phyloP scores from a whole-genome alignment of 371 early-diverging fungal species.

The Mortierella sp. region DNA sequence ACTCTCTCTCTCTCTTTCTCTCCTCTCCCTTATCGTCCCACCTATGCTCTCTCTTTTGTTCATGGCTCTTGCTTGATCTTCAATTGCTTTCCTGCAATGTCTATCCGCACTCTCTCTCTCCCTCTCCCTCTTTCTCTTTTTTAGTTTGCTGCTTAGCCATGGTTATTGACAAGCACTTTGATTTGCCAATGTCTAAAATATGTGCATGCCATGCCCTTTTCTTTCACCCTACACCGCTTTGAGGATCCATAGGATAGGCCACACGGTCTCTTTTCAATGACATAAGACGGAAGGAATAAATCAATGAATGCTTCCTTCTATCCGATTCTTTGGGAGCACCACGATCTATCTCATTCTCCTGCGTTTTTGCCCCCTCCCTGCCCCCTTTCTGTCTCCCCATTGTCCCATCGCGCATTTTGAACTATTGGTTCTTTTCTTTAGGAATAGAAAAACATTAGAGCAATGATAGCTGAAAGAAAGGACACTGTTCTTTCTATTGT shows the following conservation, averaged over 20 bases:
- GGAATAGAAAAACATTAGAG: not conserved
- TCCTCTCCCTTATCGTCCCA: not conserved
- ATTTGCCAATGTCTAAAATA: not conserved
- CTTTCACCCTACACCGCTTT: not conserved
- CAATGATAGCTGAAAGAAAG: not conserved
- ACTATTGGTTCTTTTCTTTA: not conserved
- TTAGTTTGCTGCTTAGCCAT: not conserved
- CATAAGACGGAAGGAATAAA: not conserved
- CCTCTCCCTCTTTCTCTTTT: not conserved
- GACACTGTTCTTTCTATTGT: not conserved
- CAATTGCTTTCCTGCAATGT: not conserved
- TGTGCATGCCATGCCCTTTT: not conserved
- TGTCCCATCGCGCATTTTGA: conserved; percentile 11
- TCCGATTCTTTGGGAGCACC: not conserved
- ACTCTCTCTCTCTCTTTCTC: not conserved
- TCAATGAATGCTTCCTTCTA: not conserved
- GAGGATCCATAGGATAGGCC: not conserved
- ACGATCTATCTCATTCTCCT: not conserved
- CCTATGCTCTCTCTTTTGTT: not conserved
- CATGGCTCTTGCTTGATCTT: not conserved
- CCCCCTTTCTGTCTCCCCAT: conserved; percentile 13
- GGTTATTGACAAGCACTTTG: not conserved
- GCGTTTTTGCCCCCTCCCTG: not conserved
- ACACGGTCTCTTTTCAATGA: not conserved
- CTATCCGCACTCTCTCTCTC: not conserved